These are phyloP conservation scores for Ustilago sp. DNA, from an alignment of 1,284 basidiomycete species.

Conservation along the genomic window DNA sequence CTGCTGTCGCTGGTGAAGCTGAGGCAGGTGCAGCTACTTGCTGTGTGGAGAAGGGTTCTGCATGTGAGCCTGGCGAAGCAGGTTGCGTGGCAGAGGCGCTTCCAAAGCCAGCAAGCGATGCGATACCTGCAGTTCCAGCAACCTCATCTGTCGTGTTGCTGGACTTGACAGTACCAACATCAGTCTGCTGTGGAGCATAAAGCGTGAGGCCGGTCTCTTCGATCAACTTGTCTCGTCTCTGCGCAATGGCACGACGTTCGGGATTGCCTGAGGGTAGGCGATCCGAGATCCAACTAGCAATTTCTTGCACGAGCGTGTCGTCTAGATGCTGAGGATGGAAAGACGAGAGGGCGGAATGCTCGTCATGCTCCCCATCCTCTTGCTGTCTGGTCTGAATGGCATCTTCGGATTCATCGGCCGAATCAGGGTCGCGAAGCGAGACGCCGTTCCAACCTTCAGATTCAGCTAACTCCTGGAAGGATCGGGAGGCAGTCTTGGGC, in stretches of 20 bases:
- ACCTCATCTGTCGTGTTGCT: background rate
- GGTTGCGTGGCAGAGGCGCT: background rate
- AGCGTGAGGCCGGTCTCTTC: slow-evolving; percentile 33
- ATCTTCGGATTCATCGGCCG: slow-evolving; percentile 13
- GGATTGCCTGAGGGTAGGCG: slow-evolving; percentile 58
- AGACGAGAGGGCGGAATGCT: slow-evolving; percentile 26
- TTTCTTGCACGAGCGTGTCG: slow-evolving; percentile 56
- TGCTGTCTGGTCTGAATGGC: slow-evolving; percentile 3
- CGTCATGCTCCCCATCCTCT: slow-evolving; percentile 21
- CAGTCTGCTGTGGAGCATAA: slow-evolving; percentile 16
- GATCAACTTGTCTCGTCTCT: slow-evolving; percentile 32
- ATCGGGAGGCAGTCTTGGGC: slow-evolving; percentile 21
- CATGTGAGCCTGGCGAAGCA: background rate
- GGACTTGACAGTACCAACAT: background rate
- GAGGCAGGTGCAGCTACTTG: slow-evolving; percentile 11
- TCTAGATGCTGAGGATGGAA: slow-evolving; percentile 47
- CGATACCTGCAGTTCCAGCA: background rate
- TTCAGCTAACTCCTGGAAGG: slow-evolving; percentile 32
- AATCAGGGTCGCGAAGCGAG: slow-evolving; percentile 38
- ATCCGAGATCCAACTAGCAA: slow-evolving; percentile 65
- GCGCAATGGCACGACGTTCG: slow-evolving; percentile 52
- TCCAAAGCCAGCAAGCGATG: background rate
- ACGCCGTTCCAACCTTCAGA: slow-evolving; percentile 43
- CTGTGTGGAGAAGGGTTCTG: slow-evolving; percentile 22
- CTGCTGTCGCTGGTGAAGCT: slow-evolving; percentile 1